Base-by-base conservation (phyloP, 139 green algal genomes). In the Chlamydomonas incerta region DNA sequence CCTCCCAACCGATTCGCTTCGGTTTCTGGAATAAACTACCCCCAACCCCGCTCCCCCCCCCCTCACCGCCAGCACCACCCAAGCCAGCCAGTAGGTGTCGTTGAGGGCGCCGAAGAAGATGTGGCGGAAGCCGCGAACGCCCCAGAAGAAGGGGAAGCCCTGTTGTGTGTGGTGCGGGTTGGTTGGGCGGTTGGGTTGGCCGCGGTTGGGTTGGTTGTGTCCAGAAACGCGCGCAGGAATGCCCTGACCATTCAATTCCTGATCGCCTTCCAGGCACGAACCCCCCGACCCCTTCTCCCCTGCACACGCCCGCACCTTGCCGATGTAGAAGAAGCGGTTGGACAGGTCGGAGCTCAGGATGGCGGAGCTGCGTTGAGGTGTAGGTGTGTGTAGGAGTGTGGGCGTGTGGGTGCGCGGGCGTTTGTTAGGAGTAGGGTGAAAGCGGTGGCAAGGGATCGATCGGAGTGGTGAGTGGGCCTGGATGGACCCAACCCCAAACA, bases 71-170 rank as follows among this genome's bases (percentile, higher is more conserved):
- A 79, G 29, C 20, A 86, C 80, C 60, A 88, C 46, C 82, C 82
- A 88, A 60, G 73, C 75, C 4, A 72, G 21, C 10, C 31, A 88
- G 74, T 84, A 84, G 33, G 47, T 37, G 52, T 84, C 35, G 3
- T 5, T 31, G 17, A 37, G 9, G 37, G 31, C 79, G 34, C 74
- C 74, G 66, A 88, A 88, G n/a, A 84, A 88, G 66, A 84, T 73
- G 29, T 74, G 68, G 34, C 83, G 83, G 55, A 88, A 80, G 74
- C 52, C 83, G 8, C 83, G 83, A 29, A 83, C 74, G 26, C 83
- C 83, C 34, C 72, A 88, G 74, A 46, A 88, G 65, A 88, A 84
- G 33, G 83, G 83, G 1, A 88, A 67, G 47, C 34, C 83, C 73
- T 86, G n/a, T n/a, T n/a, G n/a, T n/a, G n/a, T n/a, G n/a, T n/a